Evolutionary conservation across 78 protist species (phyloP), one percentile per base, ranked within the genome.

Genomic region (Dictyostelium brefeldianum): DNA sequence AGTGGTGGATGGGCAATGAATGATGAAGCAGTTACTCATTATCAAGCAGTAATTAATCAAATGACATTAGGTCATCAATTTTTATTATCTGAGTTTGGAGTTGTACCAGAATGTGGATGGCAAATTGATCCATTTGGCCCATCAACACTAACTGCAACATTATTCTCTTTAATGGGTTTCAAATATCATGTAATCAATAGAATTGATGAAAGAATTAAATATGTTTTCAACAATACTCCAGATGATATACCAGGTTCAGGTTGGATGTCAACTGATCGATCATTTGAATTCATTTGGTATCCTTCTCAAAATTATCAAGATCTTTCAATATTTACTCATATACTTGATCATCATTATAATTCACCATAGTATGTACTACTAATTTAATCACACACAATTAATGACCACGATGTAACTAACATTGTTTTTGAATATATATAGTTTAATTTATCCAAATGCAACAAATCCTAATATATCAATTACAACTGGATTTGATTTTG

Each of bases 91-190:
- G 79, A 71, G 4, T 91, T 91, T 79, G 95, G 95, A 0, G 95
- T 91, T 7, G 41, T n/a, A 5, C 95, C 95, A 9, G 64, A 29
- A 22, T 25, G 54, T 29, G 83, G 90, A 25, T 91, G 95, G 95
- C 95, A 91, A 46, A 79, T 91, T 50, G 95, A 91, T 70, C 95
- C 95, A 64, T 91, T 91, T 43, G 95, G 95, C 10, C 90, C 89
- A 22, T 91, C 95, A 12, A 83, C 95, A 5, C 7, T 83, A 12
- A 82, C 89, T 9, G 81, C 95, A 0, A 75, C 54, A 27, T 8
- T 81, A 14, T 81, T 91, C 57, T 43, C 57, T 10, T 79, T 83
- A 53, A 91, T 91, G 95, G 89, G 90, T 0, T 81, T 91, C 9
- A 83, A 91, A 67, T 82, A 82, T 17, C 83, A 78, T 56, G 80